Evolutionary conservation across 1,284 basidiomycete species (phyloP).

Genomic region (Kalmanozyma brasiliensis): DNA sequence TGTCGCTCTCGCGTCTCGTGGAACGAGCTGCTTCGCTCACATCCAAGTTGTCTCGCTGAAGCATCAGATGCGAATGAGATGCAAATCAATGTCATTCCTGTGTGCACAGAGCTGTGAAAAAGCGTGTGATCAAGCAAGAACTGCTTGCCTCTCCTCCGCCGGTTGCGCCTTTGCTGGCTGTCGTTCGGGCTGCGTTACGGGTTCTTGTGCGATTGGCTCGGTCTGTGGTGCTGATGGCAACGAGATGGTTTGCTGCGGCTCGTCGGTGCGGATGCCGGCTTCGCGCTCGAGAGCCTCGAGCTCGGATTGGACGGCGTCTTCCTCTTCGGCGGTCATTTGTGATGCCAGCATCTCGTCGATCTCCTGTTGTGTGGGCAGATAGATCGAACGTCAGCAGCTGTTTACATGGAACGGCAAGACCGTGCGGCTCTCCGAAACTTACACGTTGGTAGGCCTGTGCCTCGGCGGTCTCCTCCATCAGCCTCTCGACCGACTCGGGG

Average conservation of each 20-base stretch:
- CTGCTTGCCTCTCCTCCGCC: conserved; percentile 28
- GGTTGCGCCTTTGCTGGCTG: conserved; percentile 17
- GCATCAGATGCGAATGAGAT: neutral
- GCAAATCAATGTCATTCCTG: neutral
- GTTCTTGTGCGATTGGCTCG: conserved; percentile 29
- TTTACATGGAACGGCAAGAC: neutral
- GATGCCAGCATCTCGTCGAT: conserved; percentile 87
- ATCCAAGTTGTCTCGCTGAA: conserved; percentile 9
- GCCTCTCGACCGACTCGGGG: conserved; percentile 87
- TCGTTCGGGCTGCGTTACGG: conserved; percentile 13
- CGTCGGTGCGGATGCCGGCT: conserved; percentile 22
- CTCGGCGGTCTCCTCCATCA: conserved; percentile 91
- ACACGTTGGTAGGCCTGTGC: conserved; percentile 89
- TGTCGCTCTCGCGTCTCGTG: conserved; percentile 22
- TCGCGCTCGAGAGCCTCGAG: conserved; percentile 52
- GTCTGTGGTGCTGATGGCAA: conserved; percentile 40
- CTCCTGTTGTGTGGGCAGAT: conserved; percentile 73
- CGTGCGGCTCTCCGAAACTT: conserved; percentile 56
- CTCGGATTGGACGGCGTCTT: conserved; percentile 89
- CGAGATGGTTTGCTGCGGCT: conserved; percentile 16
- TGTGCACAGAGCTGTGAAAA: neutral
- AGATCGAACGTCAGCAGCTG: too few relatives aligned
- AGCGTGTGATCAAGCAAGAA: conserved; percentile 15
- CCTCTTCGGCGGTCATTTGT: conserved; percentile 85
- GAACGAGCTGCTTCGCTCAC: conserved; percentile 30